phyloP scores from a whole-genome alignment of 768 basidiomycete genomes.

The Boletus reticuloceps region DNA sequence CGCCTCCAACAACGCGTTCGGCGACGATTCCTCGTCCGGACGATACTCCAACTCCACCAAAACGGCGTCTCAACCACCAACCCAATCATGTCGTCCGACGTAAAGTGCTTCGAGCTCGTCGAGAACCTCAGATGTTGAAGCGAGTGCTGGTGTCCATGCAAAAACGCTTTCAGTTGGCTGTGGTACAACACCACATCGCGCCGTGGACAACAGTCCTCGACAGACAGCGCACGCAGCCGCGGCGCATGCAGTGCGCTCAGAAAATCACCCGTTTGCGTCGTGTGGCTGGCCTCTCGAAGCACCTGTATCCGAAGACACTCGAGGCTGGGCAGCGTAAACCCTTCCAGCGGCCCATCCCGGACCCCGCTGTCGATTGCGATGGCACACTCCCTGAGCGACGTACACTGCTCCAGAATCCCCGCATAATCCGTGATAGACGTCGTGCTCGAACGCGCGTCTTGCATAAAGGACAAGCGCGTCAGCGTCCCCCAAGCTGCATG shows the following conservation, averaged over 20 bases:
- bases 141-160: slow-evolving; percentile 9
- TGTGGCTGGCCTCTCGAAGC: slow-evolving; percentile 14
- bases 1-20: slow-evolving; percentile 12
- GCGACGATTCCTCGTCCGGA: slow-evolving; percentile 23
- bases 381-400: slow-evolving; percentile 20
- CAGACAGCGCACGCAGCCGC: slow-evolving; percentile 10
- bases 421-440: slow-evolving; percentile 21
- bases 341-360: slow-evolving; percentile 5
- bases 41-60: slow-evolving; percentile 23
- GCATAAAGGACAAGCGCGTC: slow-evolving; percentile 24
- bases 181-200: slow-evolving; percentile 12
- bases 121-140: slow-evolving; percentile 14
- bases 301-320: slow-evolving; percentile 16
- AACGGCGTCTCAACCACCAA: slow-evolving; percentile 16
- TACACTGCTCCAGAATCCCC: slow-evolving; percentile 18
- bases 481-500: slow-evolving; percentile 16
- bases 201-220: slow-evolving; percentile 19
- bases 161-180: slow-evolving; percentile 13
- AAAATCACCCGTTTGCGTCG: slow-evolving; percentile 19
- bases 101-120: slow-evolving; percentile 17
- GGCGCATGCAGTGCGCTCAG: slow-evolving; percentile 15
- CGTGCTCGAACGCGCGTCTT: slow-evolving; percentile 18
- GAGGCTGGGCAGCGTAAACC: slow-evolving; percentile 16
- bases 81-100: slow-evolving; percentile 15
- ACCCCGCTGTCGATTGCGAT: slow-evolving; percentile 13